Conservation (phyloP, 441 rosid genomes). For the Metrosideros polymorpha region DNA sequence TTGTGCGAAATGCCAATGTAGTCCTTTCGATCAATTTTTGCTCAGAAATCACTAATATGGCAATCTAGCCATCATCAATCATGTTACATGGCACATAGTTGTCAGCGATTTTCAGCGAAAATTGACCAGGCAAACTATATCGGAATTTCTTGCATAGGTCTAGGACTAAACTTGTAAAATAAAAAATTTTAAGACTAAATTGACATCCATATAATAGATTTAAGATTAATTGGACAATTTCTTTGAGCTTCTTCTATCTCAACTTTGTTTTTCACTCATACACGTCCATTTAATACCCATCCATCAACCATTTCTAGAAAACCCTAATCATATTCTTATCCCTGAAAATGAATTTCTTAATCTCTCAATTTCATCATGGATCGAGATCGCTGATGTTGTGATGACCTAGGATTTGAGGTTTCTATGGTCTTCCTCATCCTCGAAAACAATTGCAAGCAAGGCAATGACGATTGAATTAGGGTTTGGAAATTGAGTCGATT, state of each 20-base stretch:
- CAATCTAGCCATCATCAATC: background rate
- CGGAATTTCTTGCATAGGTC: background rate
- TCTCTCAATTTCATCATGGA: background rate
- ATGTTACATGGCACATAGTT: background rate
- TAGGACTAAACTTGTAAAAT: background rate
- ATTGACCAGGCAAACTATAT: background rate
- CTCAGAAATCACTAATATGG: fast-evolving
- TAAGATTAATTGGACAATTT: background rate
- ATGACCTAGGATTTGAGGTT: background rate
- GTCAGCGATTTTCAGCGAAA: background rate
- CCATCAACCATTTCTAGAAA: background rate
- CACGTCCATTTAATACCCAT: background rate
- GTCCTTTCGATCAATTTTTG: background rate
- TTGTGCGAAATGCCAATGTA: background rate
- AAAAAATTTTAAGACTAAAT: background rate
- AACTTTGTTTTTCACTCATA: background rate
- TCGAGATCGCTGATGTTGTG: background rate
- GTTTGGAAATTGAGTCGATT: background rate
- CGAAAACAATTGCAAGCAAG: background rate
- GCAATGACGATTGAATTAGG: background rate
- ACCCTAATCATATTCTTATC: background rate
- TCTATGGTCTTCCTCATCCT: no score
- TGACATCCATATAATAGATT: background rate
- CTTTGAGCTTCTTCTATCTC: background rate
- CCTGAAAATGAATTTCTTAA: background rate